Conservation (phyloP, 495 filamentous ascomycete genomes). For the Penicillium desertorum region DNA sequence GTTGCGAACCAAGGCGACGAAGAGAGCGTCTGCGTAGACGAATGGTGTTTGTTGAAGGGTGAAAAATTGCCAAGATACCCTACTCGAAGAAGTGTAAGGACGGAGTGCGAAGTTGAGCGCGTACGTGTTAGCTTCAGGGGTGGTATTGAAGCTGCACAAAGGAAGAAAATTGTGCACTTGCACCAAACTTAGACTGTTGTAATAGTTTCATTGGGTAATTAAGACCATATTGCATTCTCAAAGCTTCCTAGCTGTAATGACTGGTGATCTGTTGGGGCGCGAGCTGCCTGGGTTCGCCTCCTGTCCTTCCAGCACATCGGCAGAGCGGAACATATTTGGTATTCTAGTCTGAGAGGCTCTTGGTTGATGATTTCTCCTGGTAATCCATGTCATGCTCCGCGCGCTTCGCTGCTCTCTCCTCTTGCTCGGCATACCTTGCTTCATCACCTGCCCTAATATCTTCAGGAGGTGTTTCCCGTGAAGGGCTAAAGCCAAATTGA, state of each 20-base stretch:
- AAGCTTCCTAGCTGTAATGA: constrained; percentile 2
- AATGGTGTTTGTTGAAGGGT: background rate
- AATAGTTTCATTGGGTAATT: constrained; percentile 17
- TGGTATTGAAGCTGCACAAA: constrained; percentile 14
- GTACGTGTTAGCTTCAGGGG: constrained; percentile 9
- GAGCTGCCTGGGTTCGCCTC: constrained; percentile 17
- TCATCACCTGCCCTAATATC: too few relatives aligned
- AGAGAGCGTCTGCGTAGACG: constrained; percentile 25
- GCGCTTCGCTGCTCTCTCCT: too few relatives aligned
- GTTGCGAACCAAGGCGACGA: constrained; percentile 32
- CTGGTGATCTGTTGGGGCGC: constrained; percentile 11
- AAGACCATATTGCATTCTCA: constrained; percentile 10
- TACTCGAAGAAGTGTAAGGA: constrained; percentile 14
- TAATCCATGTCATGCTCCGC: too few relatives aligned
- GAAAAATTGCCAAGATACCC: constrained; percentile 3
- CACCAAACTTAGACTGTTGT: constrained; percentile 14
- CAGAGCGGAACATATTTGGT: too few relatives aligned
- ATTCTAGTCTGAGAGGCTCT: too few relatives aligned
- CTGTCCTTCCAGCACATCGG: constrained; percentile 4
- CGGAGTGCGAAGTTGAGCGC: constrained; percentile 15
- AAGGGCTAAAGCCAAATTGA: too few relatives aligned
- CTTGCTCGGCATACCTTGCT: too few relatives aligned
- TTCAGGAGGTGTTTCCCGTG: too few relatives aligned
- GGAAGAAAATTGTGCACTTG: constrained; percentile 14
- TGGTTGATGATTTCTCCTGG: too few relatives aligned